Base-by-base conservation (phyloP, 371 early-diverging fungal species). In the Capillidium rhysosporum region DNA sequence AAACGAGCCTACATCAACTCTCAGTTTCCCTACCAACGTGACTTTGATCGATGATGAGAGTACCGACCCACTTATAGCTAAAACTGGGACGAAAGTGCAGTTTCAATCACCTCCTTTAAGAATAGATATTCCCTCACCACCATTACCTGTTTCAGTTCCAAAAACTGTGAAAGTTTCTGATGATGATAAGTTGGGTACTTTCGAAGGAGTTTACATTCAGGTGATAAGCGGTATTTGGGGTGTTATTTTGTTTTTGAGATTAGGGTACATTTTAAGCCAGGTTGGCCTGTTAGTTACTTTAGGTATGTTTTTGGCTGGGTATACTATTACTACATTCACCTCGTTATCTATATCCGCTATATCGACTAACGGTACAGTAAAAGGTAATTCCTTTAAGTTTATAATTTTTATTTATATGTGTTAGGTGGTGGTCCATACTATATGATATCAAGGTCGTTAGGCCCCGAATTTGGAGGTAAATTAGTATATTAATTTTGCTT, bases 351-450 rank as follows among this genome's bases (percentile, higher is more conserved):
- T 85, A 25, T 76, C 77, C 8, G 84, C 83, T 45, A 80, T 85
- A 52, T 71, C 72, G 20, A 78, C 79, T 18, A 82, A 82, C 46
- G 85, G 85, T 18, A 70, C 71, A 0, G 76, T 77, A 29, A 64
- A 70, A 66, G 70, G 68, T 65, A 61, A 49, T 10, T 51, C 8
- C 18, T 48, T 23, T 48, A 48, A 10, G 2, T 31, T 31, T 31
- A 4, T 12, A 3, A 31, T 31, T 5, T 23, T 48, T 31, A 5
- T 14, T 48, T 8, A 10, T 26, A 29, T 9, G 9, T 9, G 5
- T 28, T 52, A 62, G 73, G 70, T 30, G 84, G 83, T 46, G 84
- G 84, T 2, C 75, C 80, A 7, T 85, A 85, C 61, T 85, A 80
- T 59, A 65, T 85, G 58, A 69, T 84, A 8, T 74, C 76, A 34